Evolutionary conservation across 352 stramenopile species (phyloP).

Genomic region (Phytophthora pseudosyringae): DNA sequence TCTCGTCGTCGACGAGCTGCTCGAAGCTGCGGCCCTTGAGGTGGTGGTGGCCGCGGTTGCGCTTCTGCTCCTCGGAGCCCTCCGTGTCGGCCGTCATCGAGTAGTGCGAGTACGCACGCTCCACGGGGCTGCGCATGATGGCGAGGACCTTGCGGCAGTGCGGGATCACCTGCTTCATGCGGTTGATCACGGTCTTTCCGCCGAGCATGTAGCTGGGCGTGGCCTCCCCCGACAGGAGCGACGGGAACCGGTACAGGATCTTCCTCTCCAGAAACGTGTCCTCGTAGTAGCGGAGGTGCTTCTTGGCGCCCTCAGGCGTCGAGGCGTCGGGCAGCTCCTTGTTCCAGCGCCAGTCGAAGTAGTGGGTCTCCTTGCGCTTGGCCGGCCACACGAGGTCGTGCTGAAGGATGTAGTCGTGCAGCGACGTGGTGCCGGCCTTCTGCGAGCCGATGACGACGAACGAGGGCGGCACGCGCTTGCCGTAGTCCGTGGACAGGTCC

Average conservation of each 20-base stretch:
- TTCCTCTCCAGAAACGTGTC: constrained; percentile 88
- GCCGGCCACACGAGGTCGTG: constrained; percentile 94
- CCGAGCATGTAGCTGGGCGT: constrained; percentile 93
- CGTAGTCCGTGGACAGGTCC: constrained; percentile 88
- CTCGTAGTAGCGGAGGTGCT: constrained; percentile 76
- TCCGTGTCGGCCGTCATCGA: constrained; percentile 86
- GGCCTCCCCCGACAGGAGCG: constrained; percentile 92
- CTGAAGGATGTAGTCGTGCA: constrained; percentile 98
- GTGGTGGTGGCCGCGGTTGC: constrained; percentile 79
- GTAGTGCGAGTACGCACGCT: constrained; percentile 90
- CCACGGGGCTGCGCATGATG: constrained; percentile 84
- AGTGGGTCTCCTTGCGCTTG: constrained; percentile 97
- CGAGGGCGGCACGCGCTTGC: constrained; percentile 80
- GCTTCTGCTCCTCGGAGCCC: constrained; percentile 77
- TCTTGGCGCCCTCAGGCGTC: constrained; percentile 56
- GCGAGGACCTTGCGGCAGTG: constrained; percentile 86
- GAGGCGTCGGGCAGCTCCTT: constrained; percentile 57
- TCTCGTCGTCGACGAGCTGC: constrained; percentile 75
- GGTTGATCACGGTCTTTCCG: constrained; percentile 70
- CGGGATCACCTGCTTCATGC: constrained; percentile 80
- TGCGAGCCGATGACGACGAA: constrained; percentile 97
- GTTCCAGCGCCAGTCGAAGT: constrained; percentile 98
- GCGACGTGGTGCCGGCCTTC: constrained; percentile 96
- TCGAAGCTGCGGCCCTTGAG: constrained; percentile 71
- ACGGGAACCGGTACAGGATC: constrained; percentile 86